Conservation (phyloP, 495 filamentous ascomycete genomes). For the Xylaria telfairii region DNA sequence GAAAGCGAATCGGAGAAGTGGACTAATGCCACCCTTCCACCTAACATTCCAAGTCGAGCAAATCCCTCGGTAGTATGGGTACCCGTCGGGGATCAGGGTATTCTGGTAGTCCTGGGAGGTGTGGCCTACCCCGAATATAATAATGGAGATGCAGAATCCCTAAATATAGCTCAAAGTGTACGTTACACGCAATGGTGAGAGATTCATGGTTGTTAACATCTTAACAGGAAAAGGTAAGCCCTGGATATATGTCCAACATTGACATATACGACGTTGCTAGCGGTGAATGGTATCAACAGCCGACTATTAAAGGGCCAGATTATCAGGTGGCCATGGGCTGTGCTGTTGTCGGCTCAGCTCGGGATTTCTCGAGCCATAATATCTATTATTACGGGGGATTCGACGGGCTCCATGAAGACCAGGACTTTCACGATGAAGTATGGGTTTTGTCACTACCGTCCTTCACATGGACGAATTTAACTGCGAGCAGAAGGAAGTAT, state of each 20-base stretch:
- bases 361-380: conserved; percentile 67
- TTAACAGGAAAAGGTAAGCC: conserved; percentile 52
- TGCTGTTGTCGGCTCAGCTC: conserved; percentile 66
- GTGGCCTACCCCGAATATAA: conserved; percentile 59
- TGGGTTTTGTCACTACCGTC: conserved; percentile 77
- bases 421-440: conserved; percentile 65
- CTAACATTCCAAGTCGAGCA: conserved; percentile 58
- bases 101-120: conserved; percentile 72
- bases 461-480: conserved; percentile 75
- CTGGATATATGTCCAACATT: conserved; percentile 67
- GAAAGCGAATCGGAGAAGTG: conserved; percentile 54
- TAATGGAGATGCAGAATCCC: conserved; percentile 32
- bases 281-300: conserved; percentile 66
- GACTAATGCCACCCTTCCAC: conserved; percentile 62
- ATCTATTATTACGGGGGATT: conserved; percentile 82
- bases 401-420: conserved; percentile 49
- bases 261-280: conserved; percentile 71
- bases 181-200: conserved; percentile 14
- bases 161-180: conserved; percentile 53
- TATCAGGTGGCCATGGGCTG: conserved; percentile 65
- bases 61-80: conserved; percentile 74
- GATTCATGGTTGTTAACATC: neutral
- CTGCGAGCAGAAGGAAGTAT: conserved; percentile 51
- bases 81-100: conserved; percentile 66
- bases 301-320: conserved; percentile 64